Evolutionary conservation across 1,284 basidiomycete species (phyloP), one percentile per base, ranked within the genome.

Genomic region (Schizopora paradoxa): DNA sequence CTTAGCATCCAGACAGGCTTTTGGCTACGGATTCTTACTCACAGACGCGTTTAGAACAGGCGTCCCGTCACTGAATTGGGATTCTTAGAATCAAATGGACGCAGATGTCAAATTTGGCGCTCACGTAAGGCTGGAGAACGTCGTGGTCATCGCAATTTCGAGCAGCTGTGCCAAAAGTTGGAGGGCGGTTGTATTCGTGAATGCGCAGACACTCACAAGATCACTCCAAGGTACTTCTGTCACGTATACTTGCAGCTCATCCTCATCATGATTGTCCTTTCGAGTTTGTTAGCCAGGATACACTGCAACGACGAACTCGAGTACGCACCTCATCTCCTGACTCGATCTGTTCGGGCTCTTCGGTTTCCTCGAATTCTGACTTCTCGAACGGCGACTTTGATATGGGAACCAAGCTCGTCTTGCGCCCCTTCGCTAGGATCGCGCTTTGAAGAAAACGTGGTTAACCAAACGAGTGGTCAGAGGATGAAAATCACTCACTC

Each of bases 71-170:
- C 49, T 51, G 23, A 11, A 40, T 22, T 37, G 43, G 18, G 32
- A 40, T 16, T 18, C 6, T 40, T 13, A 40, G 18, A 3, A 25
- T 25, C 38, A 23, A 5, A 28, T 5, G 10, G 10, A 26, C 14
- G 6, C 26, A 21, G 10, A 27, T 18, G 13, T 29, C 10, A 7
- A 28, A 13, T n/a, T n/a, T n/a, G 5, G 25, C 6, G 31, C 48
- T 29, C 39, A 51, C 49, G 49, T 51, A 21, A 51, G 16, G 28
- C 46, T 51, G 31, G 49, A 37, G 31, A 51, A 51, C 7, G 49
- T 38, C 11, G 49, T 51, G 18, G 49, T 51, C 49, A 51, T 51
- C 4, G 45, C 45, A 18, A 51, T 44, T 27, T 51, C 49, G 6
- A 51, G 31, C 16, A 51, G 45, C 49, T 51, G 29, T 31, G 14